Percentiles rank a stretch among this genome's conserved stretches.
phyloP scores from a whole-genome alignment of 2,329 filamentous ascomycete genomes.

The Pseudogymnoascus sp. region DNA sequence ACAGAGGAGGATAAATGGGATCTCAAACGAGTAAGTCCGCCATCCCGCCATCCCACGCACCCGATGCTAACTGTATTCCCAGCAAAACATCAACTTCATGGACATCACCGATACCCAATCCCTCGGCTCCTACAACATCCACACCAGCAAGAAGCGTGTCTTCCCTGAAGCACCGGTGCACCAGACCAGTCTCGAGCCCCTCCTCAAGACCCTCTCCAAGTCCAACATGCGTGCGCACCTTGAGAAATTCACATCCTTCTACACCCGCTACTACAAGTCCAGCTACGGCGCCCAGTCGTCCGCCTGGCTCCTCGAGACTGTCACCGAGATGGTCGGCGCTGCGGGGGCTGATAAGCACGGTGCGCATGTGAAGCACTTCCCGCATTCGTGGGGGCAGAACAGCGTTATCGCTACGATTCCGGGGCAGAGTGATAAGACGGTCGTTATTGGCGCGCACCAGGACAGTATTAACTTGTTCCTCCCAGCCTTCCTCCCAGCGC shows the following conservation, averaged over 20 bases:
- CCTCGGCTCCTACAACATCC: constrained; percentile 42
- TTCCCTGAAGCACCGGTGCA: constrained; percentile 61
- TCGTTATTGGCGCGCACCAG: constrained; percentile 86
- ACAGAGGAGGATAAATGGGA: constrained; percentile 95
- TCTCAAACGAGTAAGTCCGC: constrained; percentile 60
- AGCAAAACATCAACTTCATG: constrained; percentile 86
- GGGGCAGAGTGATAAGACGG: constrained; percentile 71
- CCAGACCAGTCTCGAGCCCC: constrained; percentile 55
- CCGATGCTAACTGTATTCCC: constrained; percentile 15
- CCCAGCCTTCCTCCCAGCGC: constrained; percentile 73
- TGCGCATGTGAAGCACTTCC: constrained; percentile 64
- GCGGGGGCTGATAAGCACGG: constrained; percentile 59
- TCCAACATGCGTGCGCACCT: constrained; percentile 69
- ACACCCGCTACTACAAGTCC: constrained; percentile 76
- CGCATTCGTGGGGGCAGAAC: constrained; percentile 80
- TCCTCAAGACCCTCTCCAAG: constrained; percentile 64
- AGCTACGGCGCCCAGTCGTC: constrained; percentile 74
- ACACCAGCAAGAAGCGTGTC: constrained; percentile 36
- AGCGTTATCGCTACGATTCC: constrained; percentile 89
- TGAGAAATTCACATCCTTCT: constrained; percentile 67
- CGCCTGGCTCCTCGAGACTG: constrained; percentile 72
- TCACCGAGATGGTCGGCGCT: constrained; percentile 60
- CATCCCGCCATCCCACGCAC: background rate
- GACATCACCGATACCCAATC: constrained; percentile 75
- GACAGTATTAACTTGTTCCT: constrained; percentile 92